These are phyloP conservation scores for Gastrolobium villosum DNA, from an alignment of 306 rosid species.

Conservation along the genomic window DNA sequence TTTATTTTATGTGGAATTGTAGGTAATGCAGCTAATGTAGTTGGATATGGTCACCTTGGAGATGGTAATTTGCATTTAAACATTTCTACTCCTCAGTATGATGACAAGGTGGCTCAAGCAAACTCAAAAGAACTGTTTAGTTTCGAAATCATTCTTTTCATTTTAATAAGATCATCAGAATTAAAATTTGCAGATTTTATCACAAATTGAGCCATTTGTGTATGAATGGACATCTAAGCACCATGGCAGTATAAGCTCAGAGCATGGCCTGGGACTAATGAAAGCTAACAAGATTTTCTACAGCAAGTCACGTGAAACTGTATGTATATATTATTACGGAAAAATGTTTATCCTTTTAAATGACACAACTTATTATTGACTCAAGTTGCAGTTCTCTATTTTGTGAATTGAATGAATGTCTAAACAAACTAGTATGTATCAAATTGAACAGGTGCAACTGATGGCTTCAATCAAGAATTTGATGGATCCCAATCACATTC, in stretches of 20 bases:
- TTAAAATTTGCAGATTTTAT: conserved; percentile 67
- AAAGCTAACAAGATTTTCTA: conserved; percentile 87
- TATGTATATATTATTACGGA: no score
- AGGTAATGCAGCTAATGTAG: conserved; percentile 77
- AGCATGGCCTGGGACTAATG: conserved; percentile 95
- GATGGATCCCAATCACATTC: conserved; percentile 89
- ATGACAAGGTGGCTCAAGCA: conserved; percentile 67
- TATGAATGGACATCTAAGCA: conserved; percentile 95
- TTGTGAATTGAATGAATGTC: conserved; percentile 30
- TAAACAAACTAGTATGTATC: conserved; percentile 21
- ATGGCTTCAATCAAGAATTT: conserved; percentile 90
- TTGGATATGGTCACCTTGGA: conserved; percentile 95
- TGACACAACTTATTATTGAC: no score
- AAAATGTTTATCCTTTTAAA: no score
- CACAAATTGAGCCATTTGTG: conserved; percentile 90
- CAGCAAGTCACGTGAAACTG: conserved; percentile 78
- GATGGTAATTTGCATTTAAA: conserved; percentile 96
- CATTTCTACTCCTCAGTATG: conserved; percentile 76
- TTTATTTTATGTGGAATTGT: conserved; percentile 13
- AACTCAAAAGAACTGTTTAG: conserved; percentile 19
- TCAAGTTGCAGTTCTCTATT: conserved; percentile 13
- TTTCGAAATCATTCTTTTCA: not conserved
- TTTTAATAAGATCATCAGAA: conserved; percentile 22
- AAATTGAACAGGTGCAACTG: conserved; percentile 73
- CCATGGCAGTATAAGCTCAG: conserved; percentile 92